Conservation (phyloP, 345 rosid species). For the Brassica carinata region DNA sequence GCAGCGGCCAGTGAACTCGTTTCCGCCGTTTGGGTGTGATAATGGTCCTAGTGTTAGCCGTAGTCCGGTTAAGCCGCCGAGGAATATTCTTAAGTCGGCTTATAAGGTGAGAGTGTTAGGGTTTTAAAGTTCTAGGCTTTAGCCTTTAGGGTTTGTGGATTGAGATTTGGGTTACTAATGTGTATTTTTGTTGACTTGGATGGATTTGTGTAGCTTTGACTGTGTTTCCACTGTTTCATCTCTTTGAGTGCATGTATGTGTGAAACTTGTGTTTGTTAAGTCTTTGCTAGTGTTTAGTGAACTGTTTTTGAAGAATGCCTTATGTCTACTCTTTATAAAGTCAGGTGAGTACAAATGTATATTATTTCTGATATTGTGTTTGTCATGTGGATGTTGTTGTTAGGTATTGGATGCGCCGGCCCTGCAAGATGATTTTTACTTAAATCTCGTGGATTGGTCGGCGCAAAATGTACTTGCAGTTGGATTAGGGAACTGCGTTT, state of each 20-base stretch:
- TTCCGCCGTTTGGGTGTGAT: conserved; percentile 70
- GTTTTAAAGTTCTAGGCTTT: background rate
- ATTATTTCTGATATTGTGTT: background rate
- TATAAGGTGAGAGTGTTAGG: conserved; percentile 60
- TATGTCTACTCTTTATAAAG: background rate
- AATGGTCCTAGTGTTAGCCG: conserved; percentile 62
- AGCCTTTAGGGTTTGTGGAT: background rate
- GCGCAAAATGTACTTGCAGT: conserved; percentile 91
- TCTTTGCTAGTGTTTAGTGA: background rate
- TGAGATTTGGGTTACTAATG: background rate
- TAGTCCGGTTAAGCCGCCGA: conserved; percentile 72
- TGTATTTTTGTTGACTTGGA: background rate
- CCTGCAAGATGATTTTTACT: conserved; percentile 97
- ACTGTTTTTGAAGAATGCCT: background rate
- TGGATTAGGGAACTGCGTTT: conserved; percentile 92
- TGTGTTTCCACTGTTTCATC: background rate
- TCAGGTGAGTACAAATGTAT: conserved; percentile 6
- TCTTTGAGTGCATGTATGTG: conserved; percentile 4
- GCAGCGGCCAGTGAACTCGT: conserved; percentile 60
- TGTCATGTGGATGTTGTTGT: conserved; percentile 13
- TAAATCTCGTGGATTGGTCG: conserved; percentile 97
- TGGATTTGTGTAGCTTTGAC: background rate
- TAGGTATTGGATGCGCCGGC: conserved; percentile 99
- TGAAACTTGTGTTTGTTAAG: background rate
- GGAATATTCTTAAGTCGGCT: conserved; percentile 92